Conservation (phyloP, 306 rosid species). For the Cercis canadensis region DNA sequence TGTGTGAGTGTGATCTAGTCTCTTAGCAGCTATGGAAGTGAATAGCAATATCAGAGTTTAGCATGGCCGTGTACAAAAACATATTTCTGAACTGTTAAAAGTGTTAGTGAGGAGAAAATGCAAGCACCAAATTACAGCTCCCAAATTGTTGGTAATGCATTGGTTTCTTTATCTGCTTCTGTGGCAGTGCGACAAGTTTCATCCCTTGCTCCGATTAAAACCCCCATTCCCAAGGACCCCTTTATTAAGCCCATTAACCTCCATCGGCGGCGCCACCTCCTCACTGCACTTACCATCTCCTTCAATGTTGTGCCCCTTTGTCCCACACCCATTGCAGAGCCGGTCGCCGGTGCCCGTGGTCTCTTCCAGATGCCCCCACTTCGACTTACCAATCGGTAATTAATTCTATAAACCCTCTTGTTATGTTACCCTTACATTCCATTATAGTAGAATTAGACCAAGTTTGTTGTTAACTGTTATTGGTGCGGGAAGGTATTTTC, state of each 20-base stretch:
- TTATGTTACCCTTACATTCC: not conserved
- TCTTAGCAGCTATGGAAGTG: too few species aligned
- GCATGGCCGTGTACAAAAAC: too few species aligned
- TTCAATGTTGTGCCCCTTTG: conserved; percentile 30
- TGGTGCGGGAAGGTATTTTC: conserved; percentile 68
- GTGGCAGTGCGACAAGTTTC: conserved; percentile 2
- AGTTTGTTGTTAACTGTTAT: not conserved
- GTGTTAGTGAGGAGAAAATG: conserved; percentile 10
- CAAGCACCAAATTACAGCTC: conserved; percentile 20
- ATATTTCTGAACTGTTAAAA: too few species aligned
- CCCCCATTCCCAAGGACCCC: not conserved
- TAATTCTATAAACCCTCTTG: conserved; percentile 30
- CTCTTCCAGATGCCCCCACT: conserved; percentile 67
- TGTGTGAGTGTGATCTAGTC: too few species aligned
- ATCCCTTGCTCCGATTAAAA: conserved; percentile 24
- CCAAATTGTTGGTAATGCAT: not conserved
- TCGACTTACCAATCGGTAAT: conserved; percentile 56
- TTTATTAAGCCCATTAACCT: conserved; percentile 1
- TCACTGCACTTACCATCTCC: conserved; percentile 48
- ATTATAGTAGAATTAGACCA: too few species aligned
- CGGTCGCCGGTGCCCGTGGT: conserved; percentile 53
- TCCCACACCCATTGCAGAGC: conserved; percentile 21
- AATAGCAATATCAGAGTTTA: too few species aligned
- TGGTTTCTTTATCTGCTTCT: not conserved
- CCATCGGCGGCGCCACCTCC: conserved; percentile 51